Evolutionary conservation across 169 alveolate species (phyloP), one percentile per base, ranked within the genome.

Genomic region (Plasmodium relictum): DNA sequence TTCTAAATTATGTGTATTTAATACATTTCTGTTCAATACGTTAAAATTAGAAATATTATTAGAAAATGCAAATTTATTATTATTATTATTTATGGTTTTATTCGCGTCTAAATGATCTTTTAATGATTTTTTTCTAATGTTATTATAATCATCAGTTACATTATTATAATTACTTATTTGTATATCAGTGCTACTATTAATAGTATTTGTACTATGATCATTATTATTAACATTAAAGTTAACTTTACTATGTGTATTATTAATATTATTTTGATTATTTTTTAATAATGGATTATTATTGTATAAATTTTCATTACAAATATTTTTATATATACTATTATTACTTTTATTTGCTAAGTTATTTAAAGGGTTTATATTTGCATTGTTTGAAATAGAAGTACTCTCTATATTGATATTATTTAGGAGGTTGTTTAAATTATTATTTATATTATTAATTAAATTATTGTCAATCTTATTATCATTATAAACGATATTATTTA

Each of bases 371-470:
- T 14, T 1, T 48, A 6, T 14, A 48, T 48, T 48, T 2, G 6
- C 6, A 48, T 48, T 48, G 6, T 48, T 48, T 9, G 58, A 14
- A 10, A 48, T 48, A 48, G 58, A 14, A 14, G 12, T 48, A 20
- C 45, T 26, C 14, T 63, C 73, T n/a, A 63, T 26, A 37, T 37
- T 63, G 54, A 63, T 63, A n/a, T 63, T 26, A 10, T 31, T 31
- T n/a, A 63, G 26, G 5, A 63, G 52, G 14, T 63, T 37, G 50
- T 63, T 63, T 44, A 63, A 63, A 26, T 63, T 63, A 4, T 37
- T 37, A 37, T 63, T 63, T 63, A 63, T 63, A 22, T 24, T 63
- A 14, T 63, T 63, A 16, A 63, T 10, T 14, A 63, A 24, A 26
- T 63, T 63, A 37, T 63, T 63, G 14, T 63, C 52, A 37, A 63